A percentile compares a stretch with the other conserved stretches of the same genome.
phyloP scores from a whole-genome alignment of 176 grass and related monocot genomes.

The Cymbopogon citratus region DNA sequence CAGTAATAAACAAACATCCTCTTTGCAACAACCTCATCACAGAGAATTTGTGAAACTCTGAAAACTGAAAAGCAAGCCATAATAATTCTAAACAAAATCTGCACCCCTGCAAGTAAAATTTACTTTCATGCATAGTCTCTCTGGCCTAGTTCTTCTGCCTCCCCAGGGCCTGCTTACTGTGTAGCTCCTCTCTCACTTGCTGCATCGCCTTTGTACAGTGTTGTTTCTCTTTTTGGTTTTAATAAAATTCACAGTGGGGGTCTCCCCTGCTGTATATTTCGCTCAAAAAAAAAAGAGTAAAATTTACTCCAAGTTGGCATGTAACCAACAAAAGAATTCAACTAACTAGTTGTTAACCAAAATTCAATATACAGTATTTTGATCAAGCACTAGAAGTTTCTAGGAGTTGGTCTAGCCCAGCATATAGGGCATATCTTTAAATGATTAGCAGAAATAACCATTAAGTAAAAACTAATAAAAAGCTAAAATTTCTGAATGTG shows the following conservation, averaged over 20 bases:
- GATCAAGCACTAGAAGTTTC: neutral
- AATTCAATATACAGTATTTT: slow-evolving; percentile 4
- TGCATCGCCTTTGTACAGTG: no score
- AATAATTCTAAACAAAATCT: neutral
- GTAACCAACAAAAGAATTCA: neutral
- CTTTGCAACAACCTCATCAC: neutral
- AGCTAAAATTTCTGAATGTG: neutral
- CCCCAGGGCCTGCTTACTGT: no score
- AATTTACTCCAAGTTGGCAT: no score
- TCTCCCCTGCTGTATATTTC: no score
- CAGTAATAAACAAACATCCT: slow-evolving; percentile 14
- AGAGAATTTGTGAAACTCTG: neutral
- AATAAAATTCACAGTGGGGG: no score
- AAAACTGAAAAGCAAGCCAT: neutral
- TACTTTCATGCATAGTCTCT: no score
- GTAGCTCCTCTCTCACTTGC: no score
- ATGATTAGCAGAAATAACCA: neutral
- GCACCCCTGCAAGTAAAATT: neutral
- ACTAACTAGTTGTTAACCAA: neutral
- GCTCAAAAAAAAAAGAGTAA: no score
- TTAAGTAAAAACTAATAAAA: slow-evolving; percentile 4
- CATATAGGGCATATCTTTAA: neutral
- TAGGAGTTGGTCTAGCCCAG: neutral
- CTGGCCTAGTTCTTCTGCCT: no score
- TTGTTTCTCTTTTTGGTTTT: no score